These are phyloP conservation scores for Pichia sp. DNA, from an alignment of 1,139 yeast genomes.

Conservation along the genomic window DNA sequence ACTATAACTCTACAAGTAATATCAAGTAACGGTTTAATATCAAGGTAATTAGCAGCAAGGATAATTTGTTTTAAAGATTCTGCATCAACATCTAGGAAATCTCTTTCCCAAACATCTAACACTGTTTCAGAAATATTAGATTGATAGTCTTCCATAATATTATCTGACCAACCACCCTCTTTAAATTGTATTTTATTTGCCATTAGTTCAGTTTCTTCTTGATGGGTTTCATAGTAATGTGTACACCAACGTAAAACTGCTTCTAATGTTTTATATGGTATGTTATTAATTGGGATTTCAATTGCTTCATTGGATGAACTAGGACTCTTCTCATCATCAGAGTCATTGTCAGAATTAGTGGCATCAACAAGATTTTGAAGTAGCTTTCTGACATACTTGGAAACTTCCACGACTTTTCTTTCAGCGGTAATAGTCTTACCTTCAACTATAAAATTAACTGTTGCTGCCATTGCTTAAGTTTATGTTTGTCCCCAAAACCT, in stretches of 20 bases:
- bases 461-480: background rate
- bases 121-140: conserved; percentile 57
- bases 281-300: conserved; percentile 84
- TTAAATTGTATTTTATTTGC: background rate
- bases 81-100: conserved; percentile 88
- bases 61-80: conserved; percentile 93
- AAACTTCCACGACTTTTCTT: background rate
- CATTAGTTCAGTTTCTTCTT: conserved; percentile 33
- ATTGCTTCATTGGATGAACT: conserved; percentile 45
- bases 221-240: conserved; percentile 47
- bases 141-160: conserved; percentile 32
- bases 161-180: conserved; percentile 30
- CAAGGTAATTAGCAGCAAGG: conserved; percentile 87
- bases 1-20: conserved; percentile 97
- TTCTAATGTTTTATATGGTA: conserved; percentile 67
- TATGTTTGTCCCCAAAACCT: no score
- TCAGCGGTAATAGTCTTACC: background rate
- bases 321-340: conserved; percentile 31
- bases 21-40: conserved; percentile 81
- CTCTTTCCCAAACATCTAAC: conserved; percentile 90
- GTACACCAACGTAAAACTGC: conserved; percentile 95
- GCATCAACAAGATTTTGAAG: conserved; percentile 14
- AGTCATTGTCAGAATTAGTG: background rate
- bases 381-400: background rate
- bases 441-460: background rate